Base-by-base conservation (phyloP, 179 eudicot genomes). In the Beta corolliflora region DNA sequence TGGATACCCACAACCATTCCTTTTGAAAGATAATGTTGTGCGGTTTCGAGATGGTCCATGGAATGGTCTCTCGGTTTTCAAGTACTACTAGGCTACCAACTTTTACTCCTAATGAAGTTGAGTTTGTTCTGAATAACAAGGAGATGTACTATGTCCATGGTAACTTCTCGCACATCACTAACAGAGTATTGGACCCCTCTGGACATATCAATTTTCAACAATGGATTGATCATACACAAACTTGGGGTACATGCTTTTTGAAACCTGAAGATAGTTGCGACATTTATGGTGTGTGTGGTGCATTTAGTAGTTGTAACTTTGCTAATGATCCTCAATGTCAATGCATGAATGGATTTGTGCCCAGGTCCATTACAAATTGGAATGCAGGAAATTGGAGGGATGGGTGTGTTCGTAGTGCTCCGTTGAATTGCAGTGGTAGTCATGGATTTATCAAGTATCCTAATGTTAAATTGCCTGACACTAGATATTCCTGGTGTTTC, bases 341-440 rank as follows among this genome's bases (percentile, higher is more conserved):
- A 55, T 89, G 92, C 63, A 65, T 89, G 71, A 75, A 79, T 13
- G 89, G 88, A 10, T 88, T 83, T 79, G 60, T 50, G 15, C 89
- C 92, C 0, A 83, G 60, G 54, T 73, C 58, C 5, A 74, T 61
- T 0, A 63, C 77, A 10, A 83, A 81, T 9, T 91, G 93, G 91
- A 74, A 29, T 3, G 54, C 25, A 9, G 84, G 84, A 45, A 84
- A 85, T 73, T 89, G 90, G 90, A 88, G 83, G 11, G 72, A 60
- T 77, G 93, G 93, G 45, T 91, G 93, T 75, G 82, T 77, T 15
- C 71, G 91, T 52, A 59, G 48, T 66, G 70, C 68, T 15, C 73
- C 79, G 6, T 81, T 85, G 73, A 74, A 77, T 48, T 89, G 91
- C 83, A 66, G 70, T 12, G 61, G 53, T 18, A 36, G 31, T 45